Base-by-base conservation (phyloP, 1,139 yeast genomes). In the Yamadazyma jaroonii region DNA sequence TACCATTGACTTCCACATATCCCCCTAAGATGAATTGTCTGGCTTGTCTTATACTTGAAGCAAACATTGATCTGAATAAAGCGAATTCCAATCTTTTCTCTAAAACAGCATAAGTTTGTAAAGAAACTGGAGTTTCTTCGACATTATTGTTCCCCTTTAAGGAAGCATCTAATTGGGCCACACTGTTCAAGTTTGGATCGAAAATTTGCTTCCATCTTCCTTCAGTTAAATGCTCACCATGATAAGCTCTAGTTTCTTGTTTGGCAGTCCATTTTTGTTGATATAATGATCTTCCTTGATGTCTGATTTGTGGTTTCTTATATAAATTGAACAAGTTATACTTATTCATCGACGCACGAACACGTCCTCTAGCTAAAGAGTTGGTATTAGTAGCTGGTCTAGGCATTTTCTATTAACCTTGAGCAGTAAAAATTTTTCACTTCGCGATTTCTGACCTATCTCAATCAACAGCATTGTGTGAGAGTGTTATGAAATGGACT, bases 201-300 rank as follows among this genome's bases (percentile, higher is more conserved):
- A 89, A 89, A 36, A 77, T 61, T 2, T 46, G 43, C 22, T 80
- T 69, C 80, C 90, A 87, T 56, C 92, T 79, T 21, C 79, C 69
- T 59, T 92, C 98, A 1, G 94, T 84, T 41, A 92, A 64, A 57
- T 85, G 90, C 55, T 92, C 97, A 50, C 98, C 98, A 59, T 92
- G 98, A 60, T 92, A 92, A 1, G 94, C 84, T 64, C 98, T 78
- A 4, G 97, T 83, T 57, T 89, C 97, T 55, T 83, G 84, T 61
- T 94, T 92, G 38, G 97, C 84, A 8, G 74, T 66, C 90, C 96
- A 92, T 64, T 89, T 88, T 62, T 90, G 96, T 64, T 89, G 96
- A 64, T 74, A 92, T 41, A 87, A 64, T 11, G 89, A 77, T 54
- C 76, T 78, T 8, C 79, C 74, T 41, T 71, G 52, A 54, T 71